Evolutionary conservation across 2,329 filamentous ascomycete species (phyloP), one percentile per base, ranked within the genome.

Genomic region (Biscogniauxia sp.): DNA sequence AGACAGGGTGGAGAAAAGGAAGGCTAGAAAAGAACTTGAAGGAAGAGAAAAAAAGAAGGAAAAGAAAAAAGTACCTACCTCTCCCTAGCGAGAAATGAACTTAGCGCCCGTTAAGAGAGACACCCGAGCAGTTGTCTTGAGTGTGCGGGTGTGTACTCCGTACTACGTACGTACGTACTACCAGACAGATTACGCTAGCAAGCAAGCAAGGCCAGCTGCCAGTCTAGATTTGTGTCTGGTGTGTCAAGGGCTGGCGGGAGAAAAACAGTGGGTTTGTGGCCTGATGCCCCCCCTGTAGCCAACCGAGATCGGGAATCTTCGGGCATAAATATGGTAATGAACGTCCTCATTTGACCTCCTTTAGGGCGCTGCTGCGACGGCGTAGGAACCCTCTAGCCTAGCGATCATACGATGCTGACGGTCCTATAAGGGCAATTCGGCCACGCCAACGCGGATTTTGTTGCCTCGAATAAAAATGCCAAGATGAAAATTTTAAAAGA

Each of bases 261-360:
- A 59, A 61, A 64, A 67, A 67, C 56, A 67, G 66, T 67, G 66
- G 66, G 57, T 53, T 62, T 61, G 62, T 67, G 66, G 66, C 62
- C 61, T 67, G 66, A 67, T 62, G 60, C 19, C 49, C 60, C 60
- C 23, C 63, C 63, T 62, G 65, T 64, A 64, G 37, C 20, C 56
- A 64, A 61, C 65, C 65, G 59, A 63, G 65, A 64, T 63, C 62
- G 66, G 66, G 58, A 60, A 61, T 56, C 59, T 61, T 67, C 66
- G 64, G 66, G 62, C 59, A 51, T 60, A 58, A 66, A 61, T 51
- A 45, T 59, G 55, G 58, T 58, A 64, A 63, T 57, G 61, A 61
- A 53, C 56, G 61, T 57, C 60, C 61, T 61, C 54, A 49, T 53
- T 19, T 28, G 23, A 19, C 52, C 52, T 53, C 25, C 23, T 53